phyloP scores from a whole-genome alignment of 306 rosid genomes.

The Dalbergia oliveri region DNA sequence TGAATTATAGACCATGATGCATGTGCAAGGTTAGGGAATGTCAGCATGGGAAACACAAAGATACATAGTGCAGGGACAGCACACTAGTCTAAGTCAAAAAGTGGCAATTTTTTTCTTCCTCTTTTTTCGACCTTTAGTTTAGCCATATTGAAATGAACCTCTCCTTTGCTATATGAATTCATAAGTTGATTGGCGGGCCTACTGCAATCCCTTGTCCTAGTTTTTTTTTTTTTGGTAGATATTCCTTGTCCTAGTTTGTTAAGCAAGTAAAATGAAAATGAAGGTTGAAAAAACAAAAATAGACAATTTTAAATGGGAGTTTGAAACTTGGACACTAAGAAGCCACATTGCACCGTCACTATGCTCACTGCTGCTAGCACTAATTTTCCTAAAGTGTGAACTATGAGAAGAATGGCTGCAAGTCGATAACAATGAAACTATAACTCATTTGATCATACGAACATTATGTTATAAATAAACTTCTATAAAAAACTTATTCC shows the following conservation, averaged over 20 bases:
- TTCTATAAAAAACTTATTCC: background rate
- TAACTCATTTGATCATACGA: background rate
- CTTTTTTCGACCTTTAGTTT: background rate
- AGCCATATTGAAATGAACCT: background rate
- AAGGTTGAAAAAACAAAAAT: background rate
- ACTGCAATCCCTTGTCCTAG: background rate
- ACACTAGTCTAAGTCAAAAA: constrained; percentile 47
- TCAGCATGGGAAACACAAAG: constrained; percentile 44
- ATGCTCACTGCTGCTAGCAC: background rate
- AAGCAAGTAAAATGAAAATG: constrained; percentile 10
- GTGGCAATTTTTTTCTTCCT: background rate
- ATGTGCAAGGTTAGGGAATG: constrained; percentile 59
- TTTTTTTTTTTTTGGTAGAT: too few relatives aligned
- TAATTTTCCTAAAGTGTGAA: background rate
- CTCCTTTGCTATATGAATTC: constrained; percentile 30
- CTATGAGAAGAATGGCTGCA: background rate
- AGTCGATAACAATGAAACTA: too few relatives aligned
- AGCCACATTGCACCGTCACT: background rate
- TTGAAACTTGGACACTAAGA: constrained; percentile 22
- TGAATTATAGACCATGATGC: constrained; percentile 54
- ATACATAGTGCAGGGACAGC: constrained; percentile 4
- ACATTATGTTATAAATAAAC: background rate
- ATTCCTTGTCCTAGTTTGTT: constrained; percentile 22
- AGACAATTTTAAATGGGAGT: background rate
- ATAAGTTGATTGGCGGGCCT: constrained; percentile 39